Conservation (phyloP, 108 stramenopile species). For the Skeletonema grethae region DNA sequence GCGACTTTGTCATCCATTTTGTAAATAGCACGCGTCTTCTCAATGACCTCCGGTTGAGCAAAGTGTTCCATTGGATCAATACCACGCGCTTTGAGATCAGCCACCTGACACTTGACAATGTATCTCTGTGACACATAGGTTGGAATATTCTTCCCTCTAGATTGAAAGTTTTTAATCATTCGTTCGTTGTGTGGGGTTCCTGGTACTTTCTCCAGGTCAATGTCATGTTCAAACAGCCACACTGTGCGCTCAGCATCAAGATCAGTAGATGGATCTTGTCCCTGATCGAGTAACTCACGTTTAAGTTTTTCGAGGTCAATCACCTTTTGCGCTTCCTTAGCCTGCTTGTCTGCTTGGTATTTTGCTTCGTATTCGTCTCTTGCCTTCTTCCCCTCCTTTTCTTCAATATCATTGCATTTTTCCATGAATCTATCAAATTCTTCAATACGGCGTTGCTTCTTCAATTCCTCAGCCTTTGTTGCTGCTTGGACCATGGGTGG, state of each 20-base stretch:
- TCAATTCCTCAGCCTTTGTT: constrained; percentile 51
- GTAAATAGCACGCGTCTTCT: constrained; percentile 47
- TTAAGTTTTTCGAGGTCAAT: constrained; percentile 57
- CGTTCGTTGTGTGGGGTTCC: constrained; percentile 68
- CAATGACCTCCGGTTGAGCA: constrained; percentile 30
- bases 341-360: constrained; percentile 48
- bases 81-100: constrained; percentile 71
- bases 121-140: constrained; percentile 47
- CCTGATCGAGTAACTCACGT: constrained; percentile 64
- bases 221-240: constrained; percentile 59
- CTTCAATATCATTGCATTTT: constrained; percentile 65
- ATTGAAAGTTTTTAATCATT: constrained; percentile 51
- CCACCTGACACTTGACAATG: constrained; percentile 71
- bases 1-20: constrained; percentile 47
- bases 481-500: constrained; percentile 65
- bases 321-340: constrained; percentile 27
- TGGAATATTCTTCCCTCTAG: constrained; percentile 32
- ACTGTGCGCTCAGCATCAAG: constrained; percentile 70
- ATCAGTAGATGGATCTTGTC: constrained; percentile 68
- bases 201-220: constrained; percentile 65
- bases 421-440: constrained; percentile 44
- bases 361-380: constrained; percentile 64
- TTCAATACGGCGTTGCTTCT: constrained; percentile 38
- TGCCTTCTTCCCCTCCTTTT: constrained; percentile 57
- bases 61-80: constrained; percentile 76